Conservation (phyloP, 192 early-diverging fungal genomes). For the Pilobolus umbonatus region DNA sequence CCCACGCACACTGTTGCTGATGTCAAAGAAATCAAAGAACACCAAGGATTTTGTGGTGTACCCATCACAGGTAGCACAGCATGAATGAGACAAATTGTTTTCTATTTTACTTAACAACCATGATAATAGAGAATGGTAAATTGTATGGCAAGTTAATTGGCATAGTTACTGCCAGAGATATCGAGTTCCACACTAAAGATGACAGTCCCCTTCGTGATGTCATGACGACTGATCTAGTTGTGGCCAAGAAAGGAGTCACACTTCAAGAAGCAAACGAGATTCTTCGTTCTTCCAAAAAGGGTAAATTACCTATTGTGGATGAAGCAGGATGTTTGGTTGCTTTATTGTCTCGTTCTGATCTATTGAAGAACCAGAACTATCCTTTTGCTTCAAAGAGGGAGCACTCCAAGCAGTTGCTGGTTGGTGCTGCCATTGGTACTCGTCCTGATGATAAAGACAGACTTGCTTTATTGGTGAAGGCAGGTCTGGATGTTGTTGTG, state of each 20-base stretch:
- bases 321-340: conserved; percentile 76
- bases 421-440: conserved; percentile 90
- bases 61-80: conserved; percentile 77
- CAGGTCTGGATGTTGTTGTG: conserved; percentile 94
- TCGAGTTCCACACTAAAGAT: conserved; percentile 83
- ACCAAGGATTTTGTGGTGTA: conserved; percentile 91
- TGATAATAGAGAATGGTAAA: conserved; percentile 67
- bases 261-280: conserved; percentile 87
- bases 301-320: conserved; percentile 96
- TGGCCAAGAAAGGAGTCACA: conserved; percentile 84
- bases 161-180: conserved; percentile 95
- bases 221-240: conserved; percentile 89
- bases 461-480: conserved; percentile 79
- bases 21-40: conserved; percentile 81
- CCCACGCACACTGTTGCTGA: conserved; percentile 80
- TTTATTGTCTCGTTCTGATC: conserved; percentile 88
- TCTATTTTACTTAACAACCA: not conserved
- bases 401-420: conserved; percentile 85
- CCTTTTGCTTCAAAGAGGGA: conserved; percentile 84
- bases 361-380: conserved; percentile 96
- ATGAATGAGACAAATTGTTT: not conserved
- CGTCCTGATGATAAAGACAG: conserved; percentile 84
- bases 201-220: conserved; percentile 61
- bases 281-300: conserved; percentile 86
- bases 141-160: conserved; percentile 86